Percentiles rank a stretch among this genome's conserved stretches.
Evolutionary conservation across 148 eudicot species (phyloP).

Genomic region (Chenopodium formosanum): DNA sequence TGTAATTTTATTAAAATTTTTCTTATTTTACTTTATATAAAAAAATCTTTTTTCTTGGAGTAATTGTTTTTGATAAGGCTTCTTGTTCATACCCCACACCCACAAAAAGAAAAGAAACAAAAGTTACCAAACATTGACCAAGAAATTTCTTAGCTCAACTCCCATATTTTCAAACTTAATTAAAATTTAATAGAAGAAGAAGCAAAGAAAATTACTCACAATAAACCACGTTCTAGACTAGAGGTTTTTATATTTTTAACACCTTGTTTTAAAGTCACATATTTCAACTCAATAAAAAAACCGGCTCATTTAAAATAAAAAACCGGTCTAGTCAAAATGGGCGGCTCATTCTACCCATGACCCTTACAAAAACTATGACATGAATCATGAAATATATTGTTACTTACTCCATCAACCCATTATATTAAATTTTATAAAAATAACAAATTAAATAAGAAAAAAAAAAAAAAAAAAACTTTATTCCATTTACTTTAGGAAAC

Average conservation of each 20-base stretch:
- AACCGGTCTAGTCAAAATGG: constrained; percentile 23
- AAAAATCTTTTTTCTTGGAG: not conserved
- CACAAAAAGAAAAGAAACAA: not conserved
- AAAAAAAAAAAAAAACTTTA: constrained; percentile 9
- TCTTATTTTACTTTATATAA: too few species aligned
- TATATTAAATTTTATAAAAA: not conserved
- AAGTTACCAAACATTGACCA: constrained; percentile 22
- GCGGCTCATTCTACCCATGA: constrained; percentile 21
- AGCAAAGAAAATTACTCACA: constrained; percentile 15
- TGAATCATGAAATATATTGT: constrained; percentile 11
- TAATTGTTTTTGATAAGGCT: not conserved
- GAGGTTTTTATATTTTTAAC: not conserved
- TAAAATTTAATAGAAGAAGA: not conserved
- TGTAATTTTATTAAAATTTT: too few species aligned
- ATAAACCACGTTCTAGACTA: constrained; percentile 22
- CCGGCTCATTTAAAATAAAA: not conserved
- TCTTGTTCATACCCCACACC: not conserved
- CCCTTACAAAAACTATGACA: constrained; percentile 1
- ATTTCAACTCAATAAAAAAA: constrained; percentile 18
- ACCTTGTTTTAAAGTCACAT: not conserved
- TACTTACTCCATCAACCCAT: not conserved
- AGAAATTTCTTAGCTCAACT: not conserved
- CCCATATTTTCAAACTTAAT: not conserved
- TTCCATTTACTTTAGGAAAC: constrained; percentile 20
- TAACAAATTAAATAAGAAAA: not conserved